A percentile compares a stretch with the other conserved stretches of the same genome.
Evolutionary conservation across 2,329 filamentous ascomycete species (phyloP).

Genomic region (Aspergillus niger): DNA sequence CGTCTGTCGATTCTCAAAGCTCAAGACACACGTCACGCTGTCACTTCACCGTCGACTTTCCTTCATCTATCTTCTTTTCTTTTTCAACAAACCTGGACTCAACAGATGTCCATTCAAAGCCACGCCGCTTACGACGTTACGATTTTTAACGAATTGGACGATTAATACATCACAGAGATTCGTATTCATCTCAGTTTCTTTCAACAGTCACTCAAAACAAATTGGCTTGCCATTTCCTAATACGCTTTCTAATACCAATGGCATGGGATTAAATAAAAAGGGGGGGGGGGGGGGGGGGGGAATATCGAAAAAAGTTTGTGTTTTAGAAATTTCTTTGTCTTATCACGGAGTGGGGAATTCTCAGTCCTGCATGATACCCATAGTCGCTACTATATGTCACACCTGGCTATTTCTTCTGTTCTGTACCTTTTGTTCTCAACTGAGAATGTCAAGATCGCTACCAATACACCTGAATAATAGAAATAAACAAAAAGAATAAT

Average conservation of each 20-base stretch:
- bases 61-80: not conserved
- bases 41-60: not conserved
- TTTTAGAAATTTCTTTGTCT: slow-evolving; percentile 6
- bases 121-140: slow-evolving; percentile 15
- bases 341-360: slow-evolving; percentile 16
- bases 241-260: not conserved
- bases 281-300: not conserved
- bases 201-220: slow-evolving; percentile 6
- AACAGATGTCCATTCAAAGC: not conserved
- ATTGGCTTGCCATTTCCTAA: not conserved
- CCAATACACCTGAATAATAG: not conserved
- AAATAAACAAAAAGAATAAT: not conserved
- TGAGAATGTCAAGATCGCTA: not conserved
- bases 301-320: slow-evolving; percentile 10
- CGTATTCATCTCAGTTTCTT: not conserved
- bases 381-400: slow-evolving; percentile 11
- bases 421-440: not conserved
- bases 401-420: slow-evolving; percentile 7
- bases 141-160: slow-evolving; percentile 20
- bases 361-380: slow-evolving; percentile 26
- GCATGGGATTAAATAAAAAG: not conserved
- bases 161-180: slow-evolving; percentile 6
- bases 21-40: not conserved
- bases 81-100: not conserved
- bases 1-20: slow-evolving; percentile 16